Evolutionary conservation across 2,329 filamentous ascomycete genomes (phyloP), one percentile per base, ranked within the genome.

Genomic region (Ophiobolus disseminans): DNA sequence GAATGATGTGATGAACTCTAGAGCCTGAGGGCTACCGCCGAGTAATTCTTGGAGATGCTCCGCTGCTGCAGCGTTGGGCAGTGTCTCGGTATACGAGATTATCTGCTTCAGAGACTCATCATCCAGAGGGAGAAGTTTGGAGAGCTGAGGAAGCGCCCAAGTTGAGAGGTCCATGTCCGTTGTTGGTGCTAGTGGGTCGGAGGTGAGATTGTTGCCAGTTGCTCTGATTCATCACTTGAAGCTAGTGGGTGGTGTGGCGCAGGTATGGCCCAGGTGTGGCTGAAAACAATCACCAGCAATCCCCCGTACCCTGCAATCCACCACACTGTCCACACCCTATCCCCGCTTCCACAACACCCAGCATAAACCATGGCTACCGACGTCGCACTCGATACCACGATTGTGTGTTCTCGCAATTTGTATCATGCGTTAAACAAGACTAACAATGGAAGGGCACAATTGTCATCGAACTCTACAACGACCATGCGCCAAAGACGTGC

Each of bases 401-500:
- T 96, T 87, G 91, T 90, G 79, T 47, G 73, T 45, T 11, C 13
- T 28, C 19, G 5, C 14, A 19, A 5, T 40, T 19, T 30, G n/a
- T n/a, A 9, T 5, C 13, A 7, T n/a, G 3, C 17, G 3, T n/a
- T 9, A n/a, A 10, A 4, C 23, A 38, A 22, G 17, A 50, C 50
- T 60, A 21, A 59, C 39, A 11, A 8, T 1, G 8, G 2, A 59
- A 96, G 91, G 91, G 94, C 73, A 82, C 83, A 36, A 88, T 99
- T 71, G 84, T 84, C 50, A 75, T 97, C 55, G 94, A 99, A 77
- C 89, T 99, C 51, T 97, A 97, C 84, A 88, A 83, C 40, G 74
- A 83, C 20, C 92, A 97, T 77, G 93, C 93, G 14, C 93, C 94
- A 30, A 90, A 87, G 73, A 92, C 91, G 19, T 95, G 90, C 82